These are phyloP conservation scores for Kuraishia hungarica DNA, from an alignment of 805 yeast genomes.

Conservation along the genomic window DNA sequence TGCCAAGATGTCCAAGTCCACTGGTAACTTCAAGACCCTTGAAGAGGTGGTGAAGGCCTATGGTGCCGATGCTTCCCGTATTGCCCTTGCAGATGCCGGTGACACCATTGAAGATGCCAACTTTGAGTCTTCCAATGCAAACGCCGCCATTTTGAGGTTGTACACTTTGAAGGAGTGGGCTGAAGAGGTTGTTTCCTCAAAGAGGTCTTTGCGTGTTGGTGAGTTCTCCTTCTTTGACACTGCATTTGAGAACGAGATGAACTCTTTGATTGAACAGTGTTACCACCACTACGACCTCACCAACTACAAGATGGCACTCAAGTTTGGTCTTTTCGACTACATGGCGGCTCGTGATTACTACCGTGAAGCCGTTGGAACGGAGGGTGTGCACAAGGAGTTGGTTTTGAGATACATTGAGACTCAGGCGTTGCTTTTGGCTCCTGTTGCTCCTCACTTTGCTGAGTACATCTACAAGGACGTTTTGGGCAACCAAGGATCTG, in stretches of 20 bases:
- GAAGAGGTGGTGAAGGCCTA: constrained; percentile 77
- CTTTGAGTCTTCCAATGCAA: constrained; percentile 93
- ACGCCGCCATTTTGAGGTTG: constrained; percentile 93
- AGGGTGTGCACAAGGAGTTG: constrained; percentile 74
- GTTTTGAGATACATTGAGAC: constrained; percentile 75
- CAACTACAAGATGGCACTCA: constrained; percentile 81
- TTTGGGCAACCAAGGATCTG: constrained; percentile 53
- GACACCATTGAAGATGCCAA: constrained; percentile 96
- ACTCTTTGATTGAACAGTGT: constrained; percentile 66
- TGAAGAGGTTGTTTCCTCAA: constrained; percentile 57
- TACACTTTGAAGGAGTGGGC: constrained; percentile 93
- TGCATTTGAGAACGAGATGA: constrained; percentile 93
- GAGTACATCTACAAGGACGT: constrained; percentile 85
- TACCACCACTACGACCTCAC: constrained; percentile 63
- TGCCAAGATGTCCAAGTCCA: constrained; percentile 95
- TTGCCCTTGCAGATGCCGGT: constrained; percentile 98
- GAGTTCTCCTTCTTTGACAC: constrained; percentile 64
- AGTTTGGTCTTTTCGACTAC: constrained; percentile 86
- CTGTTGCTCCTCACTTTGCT: constrained; percentile 93
- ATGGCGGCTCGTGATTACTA: constrained; percentile 95
- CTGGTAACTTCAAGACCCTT: constrained; percentile 94
- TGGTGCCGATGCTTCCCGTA: constrained; percentile 97
- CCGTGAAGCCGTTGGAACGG: constrained; percentile 58
- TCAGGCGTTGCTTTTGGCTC: constrained; percentile 79
- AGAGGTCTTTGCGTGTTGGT: constrained; percentile 49